Percentiles rank a stretch among this genome's conserved stretches.
phyloP scores from a whole-genome alignment of 2,329 filamentous ascomycete genomes.

The Talaromyces sp. region DNA sequence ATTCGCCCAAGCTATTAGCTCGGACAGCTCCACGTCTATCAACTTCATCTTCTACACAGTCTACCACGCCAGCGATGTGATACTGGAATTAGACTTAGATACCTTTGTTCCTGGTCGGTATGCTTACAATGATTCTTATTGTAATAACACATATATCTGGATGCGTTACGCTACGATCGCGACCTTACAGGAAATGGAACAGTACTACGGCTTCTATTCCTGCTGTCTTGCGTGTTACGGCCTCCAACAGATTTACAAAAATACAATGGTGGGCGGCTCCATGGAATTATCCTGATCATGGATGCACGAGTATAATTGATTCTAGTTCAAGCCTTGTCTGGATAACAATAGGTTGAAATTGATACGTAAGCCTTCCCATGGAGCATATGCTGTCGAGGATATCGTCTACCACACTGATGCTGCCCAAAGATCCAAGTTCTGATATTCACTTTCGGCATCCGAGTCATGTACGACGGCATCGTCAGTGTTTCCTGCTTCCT shows the following conservation, averaged over 20 bases:
- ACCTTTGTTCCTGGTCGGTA: no score
- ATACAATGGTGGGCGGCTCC: background rate
- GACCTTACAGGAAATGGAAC: background rate
- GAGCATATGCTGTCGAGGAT: no score
- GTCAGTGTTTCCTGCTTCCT: no score
- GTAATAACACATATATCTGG: no score
- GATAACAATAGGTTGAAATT: no score
- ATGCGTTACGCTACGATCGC: no score
- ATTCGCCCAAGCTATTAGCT: slow-evolving; percentile 4
- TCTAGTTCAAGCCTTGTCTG: background rate
- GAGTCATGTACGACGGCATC: background rate
- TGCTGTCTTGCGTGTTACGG: background rate
- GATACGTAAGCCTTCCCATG: no score
- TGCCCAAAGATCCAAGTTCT: no score
- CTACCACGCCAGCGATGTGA: background rate
- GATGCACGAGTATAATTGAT: background rate
- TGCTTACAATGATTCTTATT: no score
- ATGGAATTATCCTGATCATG: background rate
- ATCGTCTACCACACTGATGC: no score
- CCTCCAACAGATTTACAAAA: background rate
- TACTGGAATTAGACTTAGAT: no score
- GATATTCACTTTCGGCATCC: no score
- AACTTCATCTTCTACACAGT: background rate
- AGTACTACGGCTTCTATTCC: background rate
- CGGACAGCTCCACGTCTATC: background rate